Evolutionary conservation across 2,329 filamentous ascomycete species (phyloP), one percentile per base, ranked within the genome.

Genomic region (Ophioceras dolichostomum): DNA sequence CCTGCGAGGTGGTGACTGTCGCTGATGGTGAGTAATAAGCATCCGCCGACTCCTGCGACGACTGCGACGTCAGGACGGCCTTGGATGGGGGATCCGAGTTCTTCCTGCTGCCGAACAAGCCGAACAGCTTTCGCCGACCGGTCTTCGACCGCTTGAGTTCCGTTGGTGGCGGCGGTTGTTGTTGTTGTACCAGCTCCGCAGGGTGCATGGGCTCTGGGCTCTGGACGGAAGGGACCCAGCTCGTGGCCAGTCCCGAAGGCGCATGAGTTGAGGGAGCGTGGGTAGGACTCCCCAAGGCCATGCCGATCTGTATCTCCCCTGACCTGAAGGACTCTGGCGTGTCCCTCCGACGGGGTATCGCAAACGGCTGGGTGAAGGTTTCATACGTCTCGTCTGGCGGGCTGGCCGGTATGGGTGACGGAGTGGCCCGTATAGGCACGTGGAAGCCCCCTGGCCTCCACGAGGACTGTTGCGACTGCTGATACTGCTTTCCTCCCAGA

Each of bases 201-300:
- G 22, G 18, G 8, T 17, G 35, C 26, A 10, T 14, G 14, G n/a
- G 12, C 18, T 13, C 16, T 18, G 16, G 18, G 13, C 26, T 22
- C 26, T n/a, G 17, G 26, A 28, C 35, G 28, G 21, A 45, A 32
- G 41, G 42, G 32, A 19, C 31, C 42, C 28, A 41, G 24, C 10
- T 19, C 17, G 5, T 26, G 36, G 41, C 34, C 35, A 43, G n/a
- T n/a, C n/a, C n/a, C n/a, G n/a, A n/a, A n/a, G n/a, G n/a, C n/a
- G 22, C 22, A 26, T 8, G 30, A 18, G 34, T 18, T 49, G 51
- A 24, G 4, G 60, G 58, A 13, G 58, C 55, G 28, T 62, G 60
- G n/a, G 65, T 60, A 18, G 82, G 82, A 49, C 80, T 86, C 22
- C 81, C 82, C 39, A 86, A 59, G 2, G 82, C 82, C 67, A 87